Conservation (phyloP, 768 basidiomycete genomes). For the Boletus insuetus region DNA sequence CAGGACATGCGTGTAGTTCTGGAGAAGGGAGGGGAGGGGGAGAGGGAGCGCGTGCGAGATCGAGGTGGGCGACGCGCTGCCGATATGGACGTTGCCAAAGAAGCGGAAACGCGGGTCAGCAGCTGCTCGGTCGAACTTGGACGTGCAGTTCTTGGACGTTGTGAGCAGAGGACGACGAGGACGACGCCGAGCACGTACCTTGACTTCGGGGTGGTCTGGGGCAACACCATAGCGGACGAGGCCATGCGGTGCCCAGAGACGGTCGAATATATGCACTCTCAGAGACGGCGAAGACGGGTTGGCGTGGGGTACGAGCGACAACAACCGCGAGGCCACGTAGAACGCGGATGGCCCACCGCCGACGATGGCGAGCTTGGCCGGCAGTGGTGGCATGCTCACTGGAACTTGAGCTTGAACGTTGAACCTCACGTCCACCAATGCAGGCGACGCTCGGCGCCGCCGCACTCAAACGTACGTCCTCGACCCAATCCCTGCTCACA, state of each 20-base stretch:
- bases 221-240: conserved; percentile 95
- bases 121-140: conserved; percentile 87
- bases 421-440: conserved; percentile 40
- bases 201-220: conserved; percentile 98
- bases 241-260: conserved; percentile 92
- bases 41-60: conserved; percentile 56
- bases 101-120: conserved; percentile 79
- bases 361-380: conserved; percentile 79
- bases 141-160: conserved; percentile 79
- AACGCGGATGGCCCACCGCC: conserved; percentile 98
- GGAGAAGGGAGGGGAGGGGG: conserved; percentile 57
- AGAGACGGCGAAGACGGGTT: conserved; percentile 35
- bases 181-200: conserved; percentile 41
- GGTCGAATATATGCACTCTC: conserved; percentile 86
- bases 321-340: conserved; percentile 86
- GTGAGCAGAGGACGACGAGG: conserved; percentile 11
- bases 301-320: conserved; percentile 53
- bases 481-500: conserved; percentile 4
- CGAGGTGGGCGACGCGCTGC: conserved; percentile 30
- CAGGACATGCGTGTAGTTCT: conserved; percentile 81
- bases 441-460: conserved; percentile 64
- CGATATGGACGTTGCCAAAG: conserved; percentile 86
- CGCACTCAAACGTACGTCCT: conserved; percentile 45
- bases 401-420: too few relatives aligned
- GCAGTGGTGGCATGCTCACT: conserved; percentile 11